A percentile compares a stretch with the other conserved stretches of the same genome.
Evolutionary conservation across 2,329 filamentous ascomycete genomes (phyloP).

Genomic region (Diaporthe australafricana): DNA sequence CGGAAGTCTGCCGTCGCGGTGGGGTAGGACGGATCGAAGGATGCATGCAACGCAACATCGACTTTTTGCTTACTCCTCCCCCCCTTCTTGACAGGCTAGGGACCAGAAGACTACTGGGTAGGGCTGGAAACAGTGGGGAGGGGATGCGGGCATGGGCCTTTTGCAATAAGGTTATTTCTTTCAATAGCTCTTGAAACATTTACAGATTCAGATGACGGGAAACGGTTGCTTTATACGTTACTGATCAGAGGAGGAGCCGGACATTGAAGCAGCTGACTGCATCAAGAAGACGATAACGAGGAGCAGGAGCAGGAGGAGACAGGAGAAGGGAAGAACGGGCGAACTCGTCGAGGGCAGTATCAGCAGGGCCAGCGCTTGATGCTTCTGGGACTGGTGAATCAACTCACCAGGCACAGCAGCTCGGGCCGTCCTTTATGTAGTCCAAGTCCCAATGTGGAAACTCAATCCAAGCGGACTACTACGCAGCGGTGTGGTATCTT

Average conservation of each 20-base stretch:
- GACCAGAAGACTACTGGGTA: neutral
- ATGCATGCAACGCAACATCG: conserved; percentile 16
- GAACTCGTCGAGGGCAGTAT: too few relatives aligned
- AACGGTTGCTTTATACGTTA: neutral
- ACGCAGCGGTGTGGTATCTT: too few relatives aligned
- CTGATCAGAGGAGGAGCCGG: neutral
- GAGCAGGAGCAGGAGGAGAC: too few relatives aligned
- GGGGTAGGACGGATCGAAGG: neutral
- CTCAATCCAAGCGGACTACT: too few relatives aligned
- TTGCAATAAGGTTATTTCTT: conserved; percentile 4
- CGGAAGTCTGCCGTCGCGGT: conserved; percentile 20
- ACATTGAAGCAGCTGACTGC: neutral
- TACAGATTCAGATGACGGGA: conserved; percentile 4
- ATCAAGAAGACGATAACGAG: neutral
- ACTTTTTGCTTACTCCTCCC: conserved; percentile 2
- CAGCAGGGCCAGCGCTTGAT: neutral
- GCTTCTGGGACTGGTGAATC: neutral
- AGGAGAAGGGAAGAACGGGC: neutral
- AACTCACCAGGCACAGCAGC: neutral
- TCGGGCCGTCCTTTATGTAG: neutral
- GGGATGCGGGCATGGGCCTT: neutral
- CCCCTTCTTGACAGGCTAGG: too few relatives aligned
- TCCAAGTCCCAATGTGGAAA: too few relatives aligned
- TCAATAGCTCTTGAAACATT: conserved; percentile 10
- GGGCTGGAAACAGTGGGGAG: conserved; percentile 16